Percentiles rank a stretch among this genome's conserved stretches.
These are phyloP conservation scores for Pleoardoris graminearum DNA, from an alignment of 2,329 filamentous ascomycete species.

Conservation along the genomic window DNA sequence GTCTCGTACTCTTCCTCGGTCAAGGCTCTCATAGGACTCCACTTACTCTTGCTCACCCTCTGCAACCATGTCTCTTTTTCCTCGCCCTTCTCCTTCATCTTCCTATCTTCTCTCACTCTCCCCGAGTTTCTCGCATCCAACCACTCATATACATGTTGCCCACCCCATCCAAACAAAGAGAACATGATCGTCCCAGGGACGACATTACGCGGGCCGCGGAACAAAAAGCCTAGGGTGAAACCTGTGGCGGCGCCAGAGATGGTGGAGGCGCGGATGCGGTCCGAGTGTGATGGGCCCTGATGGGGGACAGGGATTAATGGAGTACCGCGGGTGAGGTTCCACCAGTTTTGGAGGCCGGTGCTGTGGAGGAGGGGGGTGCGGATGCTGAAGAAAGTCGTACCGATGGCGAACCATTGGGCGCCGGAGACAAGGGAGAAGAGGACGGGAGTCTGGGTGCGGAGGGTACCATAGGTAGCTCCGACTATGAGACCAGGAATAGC, in stretches of 20 bases:
- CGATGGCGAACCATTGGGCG: conserved; percentile 79
- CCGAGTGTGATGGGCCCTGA: conserved; percentile 57
- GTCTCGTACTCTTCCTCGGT: conserved; percentile 73
- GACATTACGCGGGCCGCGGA: conserved; percentile 48
- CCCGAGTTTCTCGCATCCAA: conserved; percentile 53
- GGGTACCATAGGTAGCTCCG: conserved; percentile 51
- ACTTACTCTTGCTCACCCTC: conserved; percentile 63
- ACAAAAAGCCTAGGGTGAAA: conserved; percentile 56
- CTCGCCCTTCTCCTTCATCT: conserved; percentile 23
- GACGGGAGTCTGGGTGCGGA: conserved; percentile 67
- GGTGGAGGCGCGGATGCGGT: conserved; percentile 69
- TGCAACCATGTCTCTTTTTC: conserved; percentile 48
- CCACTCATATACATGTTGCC: conserved; percentile 60
- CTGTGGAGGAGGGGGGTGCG: conserved; percentile 46
- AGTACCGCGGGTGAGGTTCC: conserved; percentile 30
- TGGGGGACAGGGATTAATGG: conserved; percentile 26
- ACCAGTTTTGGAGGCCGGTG: conserved; percentile 37
- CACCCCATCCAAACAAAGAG: conserved; percentile 59
- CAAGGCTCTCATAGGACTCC: conserved; percentile 71
- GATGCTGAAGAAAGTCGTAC: conserved; percentile 74
- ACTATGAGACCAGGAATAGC: conserved; percentile 68
- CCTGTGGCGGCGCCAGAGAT: conserved; percentile 71
- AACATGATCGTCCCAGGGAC: conserved; percentile 64
- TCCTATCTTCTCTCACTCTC: conserved; percentile 40
- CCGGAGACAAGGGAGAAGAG: conserved; percentile 74